Conservation (phyloP, 2,329 filamentous ascomycete genomes). For the Coniochaeta sp. region DNA sequence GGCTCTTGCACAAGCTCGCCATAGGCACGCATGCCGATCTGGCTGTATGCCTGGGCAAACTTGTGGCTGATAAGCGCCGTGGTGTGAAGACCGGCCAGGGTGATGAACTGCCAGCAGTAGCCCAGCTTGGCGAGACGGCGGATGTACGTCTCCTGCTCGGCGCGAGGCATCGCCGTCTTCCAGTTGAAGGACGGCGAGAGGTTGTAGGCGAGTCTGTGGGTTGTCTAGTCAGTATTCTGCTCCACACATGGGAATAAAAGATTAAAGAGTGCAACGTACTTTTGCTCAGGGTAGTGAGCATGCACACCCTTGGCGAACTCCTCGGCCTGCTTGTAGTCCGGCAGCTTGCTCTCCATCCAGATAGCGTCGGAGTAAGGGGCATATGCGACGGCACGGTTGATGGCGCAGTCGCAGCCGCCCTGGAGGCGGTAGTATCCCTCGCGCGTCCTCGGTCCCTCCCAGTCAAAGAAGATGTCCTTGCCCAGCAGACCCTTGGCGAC, state of each 20-base stretch:
- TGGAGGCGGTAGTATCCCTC: slow-evolving; percentile 93
- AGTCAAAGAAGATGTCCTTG: slow-evolving; percentile 83
- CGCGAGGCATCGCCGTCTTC: slow-evolving; percentile 90
- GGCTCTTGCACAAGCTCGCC: slow-evolving; percentile 97
- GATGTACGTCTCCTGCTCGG: slow-evolving; percentile 97
- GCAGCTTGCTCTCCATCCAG: slow-evolving; percentile 99
- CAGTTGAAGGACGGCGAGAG: slow-evolving; percentile 99
- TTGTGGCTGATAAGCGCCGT: slow-evolving; percentile 87
- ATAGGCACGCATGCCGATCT: slow-evolving; percentile 89
- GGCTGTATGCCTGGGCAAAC: slow-evolving; percentile 76
- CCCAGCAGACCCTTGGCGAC: slow-evolving; percentile 73
- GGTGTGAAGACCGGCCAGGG: slow-evolving; percentile 92
- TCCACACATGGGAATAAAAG: slow-evolving; percentile 1
- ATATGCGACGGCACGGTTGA: slow-evolving; percentile 87
- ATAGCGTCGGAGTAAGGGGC: slow-evolving; percentile 92
- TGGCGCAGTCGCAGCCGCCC: slow-evolving; percentile 83
- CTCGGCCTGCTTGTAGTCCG: slow-evolving; percentile 83
- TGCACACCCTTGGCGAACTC: slow-evolving; percentile 93
- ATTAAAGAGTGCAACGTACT: slow-evolving; percentile 48
- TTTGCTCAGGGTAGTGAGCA: slow-evolving; percentile 91
- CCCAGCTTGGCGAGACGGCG: slow-evolving; percentile 75
- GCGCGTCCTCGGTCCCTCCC: slow-evolving; percentile 85
- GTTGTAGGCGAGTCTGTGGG: slow-evolving; percentile 81
- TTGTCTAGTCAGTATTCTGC: slow-evolving; percentile 4
- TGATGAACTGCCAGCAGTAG: slow-evolving; percentile 99